Base-by-base conservation (phyloP, 768 basidiomycete species). In the Pisolithus orientalis region DNA sequence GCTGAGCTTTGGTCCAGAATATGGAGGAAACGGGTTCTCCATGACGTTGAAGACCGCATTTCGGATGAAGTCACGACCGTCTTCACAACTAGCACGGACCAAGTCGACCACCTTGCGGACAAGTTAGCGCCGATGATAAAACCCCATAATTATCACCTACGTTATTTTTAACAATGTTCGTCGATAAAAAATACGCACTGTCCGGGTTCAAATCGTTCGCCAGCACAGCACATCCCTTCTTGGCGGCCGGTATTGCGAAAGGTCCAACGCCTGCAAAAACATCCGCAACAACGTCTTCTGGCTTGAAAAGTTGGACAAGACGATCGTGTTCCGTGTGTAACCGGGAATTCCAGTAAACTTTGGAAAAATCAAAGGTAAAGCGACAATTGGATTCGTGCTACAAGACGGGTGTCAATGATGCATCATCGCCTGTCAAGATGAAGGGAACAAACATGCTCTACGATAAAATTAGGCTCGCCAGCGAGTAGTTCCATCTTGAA, bases 291-390 rank as follows among this genome's bases (percentile, higher is more conserved):
- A 98, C 80, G 49, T 92, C 90, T 25, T 83, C 76, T 0, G 84
- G 80, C 27, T 76, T 65, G 70, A 97, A 94, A 34, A 76, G 58
- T 16, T 77, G 65, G 39, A 98, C 88, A 14, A 99, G 75, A 3
- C 94, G 85, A 27, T 84, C 82, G 63, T 99, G 96, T 64, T 99
- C 96, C 4, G 84, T 83, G 52, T 92, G 88, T 34, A 99, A 72
- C 37, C 96, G 84, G 14, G 94, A 95, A 72, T 99, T 99, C 94
- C 94, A 99, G 69, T 99, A 99, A 11, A 98, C 96, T 63, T 84
- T 77, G 6, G 87, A 84, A 64, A 98, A 99, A 66, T 99, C 94
- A 61, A 99, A 98, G 1, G 79, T 85, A 69, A 98, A 98, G 31
- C 73, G 75, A 66, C 94, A 97, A 59, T 83, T 79, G 7, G 85